phyloP scores from a whole-genome alignment of 768 basidiomycete genomes.

The Clavulina sp. region DNA sequence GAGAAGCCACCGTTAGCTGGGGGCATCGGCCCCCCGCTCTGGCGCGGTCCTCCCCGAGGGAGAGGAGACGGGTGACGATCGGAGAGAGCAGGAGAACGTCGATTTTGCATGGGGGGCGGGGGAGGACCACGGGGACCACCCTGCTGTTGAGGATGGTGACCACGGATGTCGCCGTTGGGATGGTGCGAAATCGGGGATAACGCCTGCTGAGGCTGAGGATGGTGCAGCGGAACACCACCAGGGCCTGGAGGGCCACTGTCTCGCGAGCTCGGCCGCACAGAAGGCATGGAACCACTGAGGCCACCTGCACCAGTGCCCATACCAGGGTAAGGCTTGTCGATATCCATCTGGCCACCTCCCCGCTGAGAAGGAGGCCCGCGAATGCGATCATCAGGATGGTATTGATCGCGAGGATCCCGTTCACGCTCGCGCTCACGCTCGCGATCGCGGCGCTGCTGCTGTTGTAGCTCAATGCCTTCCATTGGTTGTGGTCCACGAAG shows the following conservation, averaged over 20 bases:
- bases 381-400: no score
- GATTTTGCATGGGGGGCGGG: slow-evolving; percentile 3
- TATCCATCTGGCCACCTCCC: slow-evolving; percentile 49
- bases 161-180: slow-evolving; percentile 3
- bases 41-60: not conserved
- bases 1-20: slow-evolving; percentile 1
- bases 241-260: slow-evolving; percentile 29
- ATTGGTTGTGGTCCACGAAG: no score
- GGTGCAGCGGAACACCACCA: slow-evolving; percentile 56
- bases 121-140: slow-evolving; percentile 2
- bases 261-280: slow-evolving; percentile 1
- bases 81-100: not conserved
- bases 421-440: slow-evolving; percentile 22
- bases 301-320: slow-evolving; percentile 20
- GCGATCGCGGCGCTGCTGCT: slow-evolving; percentile 24
- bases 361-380: not conserved
- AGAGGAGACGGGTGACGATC: slow-evolving; percentile 5
- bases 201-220: slow-evolving; percentile 41
- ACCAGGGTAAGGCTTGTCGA: slow-evolving; percentile 37
- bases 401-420: not conserved
- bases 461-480: slow-evolving; percentile 34
- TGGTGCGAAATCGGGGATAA: slow-evolving; percentile 21
- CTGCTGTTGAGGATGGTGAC: slow-evolving; percentile 1
- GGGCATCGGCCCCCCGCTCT: slow-evolving; percentile 4
- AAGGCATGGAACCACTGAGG: slow-evolving; percentile 30